A percentile compares a stretch with the other conserved stretches of the same genome.
Conservation (phyloP, 1,284 basidiomycete genomes). For the Puccinia polysora region DNA sequence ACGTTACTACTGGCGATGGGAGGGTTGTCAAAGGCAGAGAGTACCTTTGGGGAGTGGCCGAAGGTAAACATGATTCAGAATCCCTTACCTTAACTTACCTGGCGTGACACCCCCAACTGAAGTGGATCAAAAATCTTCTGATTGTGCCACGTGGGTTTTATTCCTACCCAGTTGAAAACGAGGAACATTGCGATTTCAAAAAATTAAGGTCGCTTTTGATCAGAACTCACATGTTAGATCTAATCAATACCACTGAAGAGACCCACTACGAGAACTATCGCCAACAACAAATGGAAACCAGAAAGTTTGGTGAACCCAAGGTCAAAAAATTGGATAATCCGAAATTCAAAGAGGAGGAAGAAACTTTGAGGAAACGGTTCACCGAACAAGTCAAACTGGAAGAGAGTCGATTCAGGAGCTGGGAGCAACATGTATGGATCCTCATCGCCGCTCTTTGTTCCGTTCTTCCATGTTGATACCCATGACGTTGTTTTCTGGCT, state of each 20-base stretch:
- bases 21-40: slow-evolving; percentile 92
- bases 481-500: slow-evolving; percentile 43
- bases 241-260: slow-evolving; percentile 93
- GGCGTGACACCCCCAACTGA: neutral
- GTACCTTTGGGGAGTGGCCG: slow-evolving; percentile 99
- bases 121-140: neutral
- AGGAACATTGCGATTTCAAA: slow-evolving; percentile 98
- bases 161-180: slow-evolving; percentile 74
- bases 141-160: neutral
- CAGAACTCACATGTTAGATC: slow-evolving; percentile 96
- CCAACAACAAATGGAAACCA: slow-evolving; percentile 98
- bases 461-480: neutral
- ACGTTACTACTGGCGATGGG: slow-evolving; percentile 85
- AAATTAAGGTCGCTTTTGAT: slow-evolving; percentile 93
- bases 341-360: slow-evolving; percentile 99
- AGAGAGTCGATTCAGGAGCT: slow-evolving; percentile 94
- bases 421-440: slow-evolving; percentile 87
- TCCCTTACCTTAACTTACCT: too few species aligned
- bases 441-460: slow-evolving; percentile 9
- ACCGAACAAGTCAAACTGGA: slow-evolving; percentile 99
- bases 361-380: slow-evolving; percentile 89
- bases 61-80: slow-evolving; percentile 62
- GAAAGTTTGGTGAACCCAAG: slow-evolving; percentile 98
- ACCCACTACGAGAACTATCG: slow-evolving; percentile 97
- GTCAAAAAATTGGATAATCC: slow-evolving; percentile 99